phyloP scores from a whole-genome alignment of 257 asterid species.

The Plantago ovata region DNA sequence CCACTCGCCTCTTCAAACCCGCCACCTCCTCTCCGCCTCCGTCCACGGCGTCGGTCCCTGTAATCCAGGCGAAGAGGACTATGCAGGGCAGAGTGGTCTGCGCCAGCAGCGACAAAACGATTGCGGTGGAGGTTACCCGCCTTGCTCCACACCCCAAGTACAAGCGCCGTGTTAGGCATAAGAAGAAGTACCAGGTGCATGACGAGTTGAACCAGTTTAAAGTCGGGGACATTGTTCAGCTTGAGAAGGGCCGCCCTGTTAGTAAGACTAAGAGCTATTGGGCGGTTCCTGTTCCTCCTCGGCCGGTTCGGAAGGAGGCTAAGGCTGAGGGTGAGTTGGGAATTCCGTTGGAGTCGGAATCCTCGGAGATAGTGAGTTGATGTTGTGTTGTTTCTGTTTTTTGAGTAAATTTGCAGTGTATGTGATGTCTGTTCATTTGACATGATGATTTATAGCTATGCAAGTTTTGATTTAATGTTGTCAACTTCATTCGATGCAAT shows the following conservation, averaged over 20 bases:
- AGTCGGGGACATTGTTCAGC: constrained; percentile 81
- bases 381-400: constrained; percentile 7
- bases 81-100: constrained; percentile 78
- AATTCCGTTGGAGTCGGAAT: constrained; percentile 46
- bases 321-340: constrained; percentile 37
- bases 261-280: constrained; percentile 75
- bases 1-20: constrained; percentile 42
- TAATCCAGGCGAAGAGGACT: constrained; percentile 65
- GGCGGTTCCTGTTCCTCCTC: constrained; percentile 51
- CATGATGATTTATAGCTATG: too few relatives aligned
- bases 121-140: constrained; percentile 81
- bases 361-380: not conserved
- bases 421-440: too few relatives aligned
- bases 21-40: constrained; percentile 21
- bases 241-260: constrained; percentile 69
- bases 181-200: constrained; percentile 97
- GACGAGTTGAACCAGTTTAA: constrained; percentile 80
- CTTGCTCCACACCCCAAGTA: constrained; percentile 95
- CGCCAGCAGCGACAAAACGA: constrained; percentile 79
- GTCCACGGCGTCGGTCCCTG: constrained; percentile 29
- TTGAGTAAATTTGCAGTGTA: constrained; percentile 7
- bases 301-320: constrained; percentile 32
- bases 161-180: constrained; percentile 81
- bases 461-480: too few relatives aligned
- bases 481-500: too few relatives aligned